A percentile compares a stretch with the other conserved stretches of the same genome.
Evolutionary conservation across 306 rosid species (phyloP).

Genomic region (Geum urbanum): DNA sequence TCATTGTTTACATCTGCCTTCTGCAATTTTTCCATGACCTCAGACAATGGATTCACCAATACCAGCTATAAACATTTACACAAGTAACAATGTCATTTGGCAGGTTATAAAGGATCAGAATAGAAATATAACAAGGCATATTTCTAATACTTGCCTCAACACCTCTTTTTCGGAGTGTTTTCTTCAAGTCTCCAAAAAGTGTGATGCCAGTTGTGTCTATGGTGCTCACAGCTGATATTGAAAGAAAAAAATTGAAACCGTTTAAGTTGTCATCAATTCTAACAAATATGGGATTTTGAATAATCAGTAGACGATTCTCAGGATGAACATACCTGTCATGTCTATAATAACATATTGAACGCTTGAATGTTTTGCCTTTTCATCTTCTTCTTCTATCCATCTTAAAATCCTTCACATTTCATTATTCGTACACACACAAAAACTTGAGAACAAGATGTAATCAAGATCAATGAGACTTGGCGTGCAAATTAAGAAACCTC

Average conservation of each 20-base stretch:
- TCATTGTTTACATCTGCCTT: conserved; percentile 47
- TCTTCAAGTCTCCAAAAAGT: conserved; percentile 59
- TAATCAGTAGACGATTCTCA: neutral
- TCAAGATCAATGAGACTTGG: neutral
- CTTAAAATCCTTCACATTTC: conserved; percentile 53
- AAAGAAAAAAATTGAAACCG: neutral
- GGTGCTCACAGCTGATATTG: conserved; percentile 68
- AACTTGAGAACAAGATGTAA: neutral
- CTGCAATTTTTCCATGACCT: conserved; percentile 59
- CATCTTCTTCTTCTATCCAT: conserved; percentile 79
- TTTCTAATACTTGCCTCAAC: conserved; percentile 44
- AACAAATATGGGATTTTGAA: neutral
- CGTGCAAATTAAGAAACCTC: neutral
- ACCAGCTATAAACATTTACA: conserved; percentile 44
- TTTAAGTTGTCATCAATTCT: neutral
- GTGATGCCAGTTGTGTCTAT: conserved; percentile 87
- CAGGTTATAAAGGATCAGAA: conserved; percentile 5
- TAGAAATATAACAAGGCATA: neutral
- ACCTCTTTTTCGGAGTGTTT: conserved; percentile 46
- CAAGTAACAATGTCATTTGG: neutral
- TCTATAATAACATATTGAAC: conserved; percentile 60
- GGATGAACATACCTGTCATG: conserved; percentile 58
- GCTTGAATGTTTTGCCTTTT: conserved; percentile 33
- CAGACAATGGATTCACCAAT: conserved; percentile 91
- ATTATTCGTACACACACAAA: neutral